Conservation (phyloP, 2,329 filamentous ascomycete species). For the Pseudodiploospora longispora region DNA sequence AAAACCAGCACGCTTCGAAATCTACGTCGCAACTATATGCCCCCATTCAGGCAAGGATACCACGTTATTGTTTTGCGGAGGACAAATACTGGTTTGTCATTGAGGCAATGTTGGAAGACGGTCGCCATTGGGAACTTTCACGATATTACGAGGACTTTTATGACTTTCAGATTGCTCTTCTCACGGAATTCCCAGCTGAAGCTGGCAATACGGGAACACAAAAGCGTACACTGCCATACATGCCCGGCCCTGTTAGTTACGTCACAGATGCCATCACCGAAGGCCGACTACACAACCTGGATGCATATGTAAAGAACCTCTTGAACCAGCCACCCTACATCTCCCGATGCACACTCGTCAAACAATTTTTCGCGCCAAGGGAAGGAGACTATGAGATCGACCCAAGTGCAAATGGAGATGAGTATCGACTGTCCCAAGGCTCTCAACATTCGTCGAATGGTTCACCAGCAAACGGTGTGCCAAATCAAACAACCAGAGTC, state of each 20-base stretch:
- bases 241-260: conserved; percentile 96
- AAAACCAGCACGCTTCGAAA: conserved; percentile 27
- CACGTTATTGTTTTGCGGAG: conserved; percentile 89
- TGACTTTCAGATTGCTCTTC: conserved; percentile 91
- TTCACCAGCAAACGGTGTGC: conserved; percentile 51
- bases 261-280: conserved; percentile 98
- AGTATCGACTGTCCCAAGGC: conserved; percentile 65
- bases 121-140: conserved; percentile 84
- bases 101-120: conserved; percentile 83
- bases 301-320: conserved; percentile 92
- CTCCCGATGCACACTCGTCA: conserved; percentile 72
- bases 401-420: conserved; percentile 61
- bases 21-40: conserved; percentile 54
- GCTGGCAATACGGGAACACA: conserved; percentile 77
- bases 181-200: conserved; percentile 86
- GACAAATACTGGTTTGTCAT: conserved; percentile 95
- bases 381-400: conserved; percentile 93
- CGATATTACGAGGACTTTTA: conserved; percentile 98
- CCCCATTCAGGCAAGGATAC: conserved; percentile 76
- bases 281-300: conserved; percentile 81
- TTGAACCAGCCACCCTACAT: conserved; percentile 79
- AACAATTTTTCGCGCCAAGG: conserved; percentile 82
- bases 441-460: conserved; percentile 60
- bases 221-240: conserved; percentile 82
- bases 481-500: conserved; percentile 56